Evolutionary conservation across 257 asterid genomes (phyloP), one percentile per base, ranked within the genome.

Genomic region (Rauvolfia tetraphylla): DNA sequence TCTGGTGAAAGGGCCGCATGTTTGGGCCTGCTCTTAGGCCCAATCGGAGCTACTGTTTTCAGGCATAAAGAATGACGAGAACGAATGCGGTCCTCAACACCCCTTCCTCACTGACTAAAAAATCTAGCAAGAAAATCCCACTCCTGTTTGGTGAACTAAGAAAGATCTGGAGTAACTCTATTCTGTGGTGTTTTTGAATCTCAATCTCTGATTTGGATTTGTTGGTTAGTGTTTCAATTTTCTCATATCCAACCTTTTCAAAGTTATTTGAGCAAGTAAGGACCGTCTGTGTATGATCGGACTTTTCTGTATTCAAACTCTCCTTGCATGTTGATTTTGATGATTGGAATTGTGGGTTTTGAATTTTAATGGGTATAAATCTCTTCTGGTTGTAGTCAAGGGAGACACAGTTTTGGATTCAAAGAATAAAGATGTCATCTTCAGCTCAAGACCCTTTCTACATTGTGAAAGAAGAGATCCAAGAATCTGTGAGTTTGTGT

Each of bases 391-490:
- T 62, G 41, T 62, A 29, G 29, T 29, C 23, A 31, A 10, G 14
- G 49, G 25, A 63, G 13, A 63, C 34, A 33, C 33, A 15, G 71
- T 34, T 34, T 65, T 34, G 46, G 71, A 34, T 34, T 7, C 14
- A 36, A 39, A 65, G 48, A 10, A 66, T 66, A 23, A 79, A 29
- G 57, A 93, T 94, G 98, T 92, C 82, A 73, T 79, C 97, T 87
- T 89, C 97, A 76, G 97, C 96, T 65, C 96, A 94, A 80, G 98
- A 94, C 82, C 98, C 98, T 13, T 94, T 94, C 79, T 90, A 94
- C 88, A 92, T 94, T 78, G 97, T 94, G 56, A 94, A 90, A 86
- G 98, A 92, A 84, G 98, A 94, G 92, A 90, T 91, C 87, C 97
- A 94, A 73, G 97, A 94, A 75, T 92, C 97, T 78, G 98, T 92